phyloP scores from a whole-genome alignment of 2,329 filamentous ascomycete species.

The Setomelanomma holmii region DNA sequence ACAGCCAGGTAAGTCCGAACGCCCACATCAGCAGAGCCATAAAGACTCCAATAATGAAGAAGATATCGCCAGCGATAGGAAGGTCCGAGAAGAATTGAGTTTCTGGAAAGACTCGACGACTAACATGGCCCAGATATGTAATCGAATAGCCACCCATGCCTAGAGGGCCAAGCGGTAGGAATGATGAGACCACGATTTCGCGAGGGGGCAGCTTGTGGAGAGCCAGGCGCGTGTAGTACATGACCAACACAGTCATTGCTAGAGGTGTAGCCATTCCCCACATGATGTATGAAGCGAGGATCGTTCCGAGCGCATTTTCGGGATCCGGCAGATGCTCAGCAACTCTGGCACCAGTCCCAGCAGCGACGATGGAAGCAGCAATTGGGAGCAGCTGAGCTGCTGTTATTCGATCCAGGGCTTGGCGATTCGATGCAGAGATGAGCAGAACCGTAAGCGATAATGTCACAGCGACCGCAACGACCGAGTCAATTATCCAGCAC shows the following conservation, averaged over 20 bases:
- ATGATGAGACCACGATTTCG: conserved; percentile 72
- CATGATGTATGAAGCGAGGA: conserved; percentile 71
- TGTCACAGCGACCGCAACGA: conserved; percentile 54
- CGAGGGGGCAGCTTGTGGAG: conserved; percentile 70
- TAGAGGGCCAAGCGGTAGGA: conserved; percentile 71
- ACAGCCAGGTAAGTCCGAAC: conserved; percentile 63
- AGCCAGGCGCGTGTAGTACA: conserved; percentile 74
- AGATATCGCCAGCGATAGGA: conserved; percentile 53
- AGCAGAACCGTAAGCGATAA: conserved; percentile 60
- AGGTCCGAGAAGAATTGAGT: conserved; percentile 47
- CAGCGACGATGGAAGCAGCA: conserved; percentile 70
- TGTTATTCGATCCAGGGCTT: conserved; percentile 59
- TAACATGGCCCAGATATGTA: conserved; percentile 57
- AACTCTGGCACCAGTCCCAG: conserved; percentile 69
- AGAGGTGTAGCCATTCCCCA: conserved; percentile 71
- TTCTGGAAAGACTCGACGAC: conserved; percentile 50
- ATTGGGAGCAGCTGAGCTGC: conserved; percentile 72
- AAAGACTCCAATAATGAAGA: conserved; percentile 66
- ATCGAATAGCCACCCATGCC: conserved; percentile 71
- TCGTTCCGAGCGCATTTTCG: conserved; percentile 64
- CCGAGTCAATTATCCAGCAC: conserved; percentile 59
- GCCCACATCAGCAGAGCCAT: conserved; percentile 64
- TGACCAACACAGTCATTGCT: conserved; percentile 67
- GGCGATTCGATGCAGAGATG: conserved; percentile 53
- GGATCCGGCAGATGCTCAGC: conserved; percentile 65